Conservation (phyloP, 495 filamentous ascomycete genomes). For the Amorphotheca resinae region DNA sequence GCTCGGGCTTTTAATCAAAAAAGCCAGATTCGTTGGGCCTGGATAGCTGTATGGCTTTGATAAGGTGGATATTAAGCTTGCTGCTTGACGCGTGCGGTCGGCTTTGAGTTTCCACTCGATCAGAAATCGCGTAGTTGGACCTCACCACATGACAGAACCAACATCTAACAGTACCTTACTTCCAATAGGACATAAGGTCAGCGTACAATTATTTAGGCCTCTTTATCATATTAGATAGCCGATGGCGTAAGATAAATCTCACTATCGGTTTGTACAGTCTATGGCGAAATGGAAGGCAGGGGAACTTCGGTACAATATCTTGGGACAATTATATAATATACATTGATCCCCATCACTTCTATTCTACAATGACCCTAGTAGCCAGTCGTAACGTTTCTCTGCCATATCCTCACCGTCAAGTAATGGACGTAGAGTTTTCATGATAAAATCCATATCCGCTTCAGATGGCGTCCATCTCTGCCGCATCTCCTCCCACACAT, state of each 20-base stretch:
- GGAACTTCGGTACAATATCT: too few species aligned
- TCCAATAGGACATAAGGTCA: too few species aligned
- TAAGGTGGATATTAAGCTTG: not conserved
- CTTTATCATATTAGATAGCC: too few species aligned
- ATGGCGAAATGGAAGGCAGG: too few species aligned
- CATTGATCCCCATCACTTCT: too few species aligned
- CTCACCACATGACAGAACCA: not conserved
- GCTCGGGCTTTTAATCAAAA: not conserved
- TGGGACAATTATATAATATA: too few species aligned
- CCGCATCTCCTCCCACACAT: conserved; percentile 24
- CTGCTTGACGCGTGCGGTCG: conserved; percentile 3
- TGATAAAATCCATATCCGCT: conserved; percentile 15
- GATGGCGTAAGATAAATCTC: too few species aligned
- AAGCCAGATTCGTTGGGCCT: conserved; percentile 4
- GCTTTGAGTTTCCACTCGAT: conserved; percentile 1
- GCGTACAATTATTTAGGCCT: too few species aligned
- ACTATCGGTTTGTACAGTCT: too few species aligned
- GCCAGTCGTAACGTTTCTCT: conserved; percentile 9
- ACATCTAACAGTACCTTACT: too few species aligned
- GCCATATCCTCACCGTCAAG: conserved; percentile 7
- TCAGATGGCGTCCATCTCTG: conserved; percentile 15
- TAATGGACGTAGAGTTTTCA: conserved; percentile 10
- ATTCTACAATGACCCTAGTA: conserved; percentile 3
- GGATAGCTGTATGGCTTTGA: not conserved
- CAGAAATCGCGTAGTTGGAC: not conserved